Base-by-base conservation (phyloP, 2,329 filamentous ascomycete species). In the Colletotrichum sp. region DNA sequence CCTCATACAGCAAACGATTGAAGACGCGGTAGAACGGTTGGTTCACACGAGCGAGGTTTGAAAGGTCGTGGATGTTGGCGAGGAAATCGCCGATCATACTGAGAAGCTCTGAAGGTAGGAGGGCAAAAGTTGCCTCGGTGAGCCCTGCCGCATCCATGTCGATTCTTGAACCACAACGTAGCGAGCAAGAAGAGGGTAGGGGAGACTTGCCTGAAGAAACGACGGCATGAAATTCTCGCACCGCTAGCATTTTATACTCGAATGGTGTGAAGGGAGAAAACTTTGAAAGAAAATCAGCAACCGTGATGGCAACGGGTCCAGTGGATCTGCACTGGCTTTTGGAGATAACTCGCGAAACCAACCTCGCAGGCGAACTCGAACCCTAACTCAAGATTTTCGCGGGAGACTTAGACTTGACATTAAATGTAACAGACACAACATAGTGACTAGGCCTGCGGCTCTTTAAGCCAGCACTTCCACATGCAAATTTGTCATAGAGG, bases 61-160 rank as follows among this genome's bases (percentile, higher is more conserved):
- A 49, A 13, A 49, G n/a, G 19, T 49, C 44, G 25, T n/a, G 22
- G 0, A 0, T 19, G 2, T 19, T 3, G 13, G 29, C 15, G 55
- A 59, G 22, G 25, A 25, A 15, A 59, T 27, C 15, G 9, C 55
- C 55, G 1, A 59, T 59, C 4, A 19, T 7, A 19, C 8, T 8
- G 55, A 6, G 55, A 59, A 59, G 55, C 2, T 59, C 55, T 29
- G 4, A 3, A 5, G 55, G 25, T 1, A 57, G 22, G 25, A 22
- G 0, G 1, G 44, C 19, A 49, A 49, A 22, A 4, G 9, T 49
- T 12, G 44, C 44, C 44, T 22, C 44, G 44, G 19, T 49, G 11
- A 49, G 44, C 2, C 11, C 13, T 49, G 19, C 5, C n/a, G 9
- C 2, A 3, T 49, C 44, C 44, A 49, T 49, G 2, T 22, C n/a